Evolutionary conservation across 2,329 filamentous ascomycete genomes (phyloP), one percentile per base, ranked within the genome.

Genomic region (Penicillium palitans): DNA sequence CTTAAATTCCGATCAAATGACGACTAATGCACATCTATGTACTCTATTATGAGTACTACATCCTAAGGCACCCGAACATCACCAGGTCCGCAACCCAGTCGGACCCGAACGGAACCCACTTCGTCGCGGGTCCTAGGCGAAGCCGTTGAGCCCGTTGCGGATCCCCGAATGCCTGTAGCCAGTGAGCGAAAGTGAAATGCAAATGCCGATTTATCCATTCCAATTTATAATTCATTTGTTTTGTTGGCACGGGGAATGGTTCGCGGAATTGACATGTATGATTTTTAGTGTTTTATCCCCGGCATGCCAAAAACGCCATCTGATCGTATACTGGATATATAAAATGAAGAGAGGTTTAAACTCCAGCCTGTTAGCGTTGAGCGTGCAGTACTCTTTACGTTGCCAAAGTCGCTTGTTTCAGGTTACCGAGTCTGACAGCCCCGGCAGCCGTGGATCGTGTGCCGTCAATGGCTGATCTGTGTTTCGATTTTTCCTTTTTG

Each of bases 121-220:
- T 52, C n/a, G 12, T 48, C 35, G 7, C 50, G 55, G 55, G 58
- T 44, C 42, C 8, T n/a, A 57, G 35, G 31, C 49, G 48, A 57
- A 37, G 49, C 62, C 60, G 61, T 64, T 61, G 49, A 58, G 55
- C 57, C 61, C 61, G 56, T 58, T 57, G 60, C 58, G 63, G 62
- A 64, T 63, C 45, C 45, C 21, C 21, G 13, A 35, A 33, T 35
- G 19, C 40, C 41, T 19, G 17, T 33, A 25, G 29, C 57, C 52
- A 57, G 41, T 56, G 35, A 54, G 3, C 13, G 13, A 25, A 19
- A 51, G 7, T 10, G 17, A 47, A 10, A 49, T 57, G 7, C 25
- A 33, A 53, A 46, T 27, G 3, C 45, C 27, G 40, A 47, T 35
- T 39, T 13, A 57, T 52, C 29, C 17, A 29, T 47, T 42, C 33